Conservation (phyloP, 352 stramenopile species). For the Phytophthora palmivora region DNA sequence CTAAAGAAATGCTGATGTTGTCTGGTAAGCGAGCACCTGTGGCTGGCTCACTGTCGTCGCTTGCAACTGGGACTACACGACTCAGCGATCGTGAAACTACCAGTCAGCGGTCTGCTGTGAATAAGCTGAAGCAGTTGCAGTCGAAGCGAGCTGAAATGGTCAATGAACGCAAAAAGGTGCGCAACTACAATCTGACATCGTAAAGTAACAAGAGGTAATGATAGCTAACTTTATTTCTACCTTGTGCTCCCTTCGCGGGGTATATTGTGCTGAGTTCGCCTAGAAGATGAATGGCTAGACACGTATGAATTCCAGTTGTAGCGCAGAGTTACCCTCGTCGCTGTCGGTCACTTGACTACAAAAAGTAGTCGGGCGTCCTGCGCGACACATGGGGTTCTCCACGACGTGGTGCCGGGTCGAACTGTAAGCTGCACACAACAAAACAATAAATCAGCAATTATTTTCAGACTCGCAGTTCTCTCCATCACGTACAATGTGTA, state of each 20-base stretch:
- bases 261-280: slow-evolving; percentile 25
- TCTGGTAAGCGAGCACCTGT: slow-evolving; percentile 59
- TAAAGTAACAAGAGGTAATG: slow-evolving; percentile 20
- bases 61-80: slow-evolving; percentile 12
- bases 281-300: slow-evolving; percentile 31
- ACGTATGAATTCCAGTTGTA: slow-evolving; percentile 19
- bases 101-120: slow-evolving; percentile 66
- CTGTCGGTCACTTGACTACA: slow-evolving; percentile 66
- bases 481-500: slow-evolving; percentile 92
- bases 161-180: slow-evolving; percentile 76
- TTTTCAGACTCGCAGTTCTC: neutral
- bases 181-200: slow-evolving; percentile 78
- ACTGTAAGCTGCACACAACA: slow-evolving; percentile 87
- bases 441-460: slow-evolving; percentile 20
- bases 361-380: slow-evolving; percentile 95
- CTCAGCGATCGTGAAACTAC: slow-evolving; percentile 65
- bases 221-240: slow-evolving; percentile 49
- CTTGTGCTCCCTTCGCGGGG: slow-evolving; percentile 22
- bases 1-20: slow-evolving; percentile 76
- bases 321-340: slow-evolving; percentile 8
- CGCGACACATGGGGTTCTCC: slow-evolving; percentile 94
- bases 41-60: no score
- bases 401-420: slow-evolving; percentile 93
- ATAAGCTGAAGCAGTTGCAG: slow-evolving; percentile 79
- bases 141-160: slow-evolving; percentile 79